phyloP scores from a whole-genome alignment of 306 rosid genomes.

The Medicago arabica region DNA sequence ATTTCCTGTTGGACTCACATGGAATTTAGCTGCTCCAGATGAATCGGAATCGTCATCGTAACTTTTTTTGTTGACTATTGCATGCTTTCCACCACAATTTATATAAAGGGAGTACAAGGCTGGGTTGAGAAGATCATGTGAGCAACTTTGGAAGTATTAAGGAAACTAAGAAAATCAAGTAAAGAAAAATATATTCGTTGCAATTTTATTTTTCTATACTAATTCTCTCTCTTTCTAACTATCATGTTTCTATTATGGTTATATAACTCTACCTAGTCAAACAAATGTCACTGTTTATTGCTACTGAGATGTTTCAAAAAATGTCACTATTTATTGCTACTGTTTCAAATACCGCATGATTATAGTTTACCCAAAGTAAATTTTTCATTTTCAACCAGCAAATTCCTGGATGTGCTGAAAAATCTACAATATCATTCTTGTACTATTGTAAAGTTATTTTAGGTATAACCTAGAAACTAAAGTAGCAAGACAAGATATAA shows the following conservation, averaged over 20 bases:
- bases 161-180: neutral
- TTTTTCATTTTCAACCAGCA: neutral
- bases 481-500: too few relatives aligned
- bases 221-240: too few relatives aligned
- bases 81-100: constrained; percentile 45
- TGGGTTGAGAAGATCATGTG: constrained; percentile 7
- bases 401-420: neutral
- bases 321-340: too few relatives aligned
- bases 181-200: neutral
- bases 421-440: neutral
- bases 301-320: too few relatives aligned
- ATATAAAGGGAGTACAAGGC: constrained; percentile 31
- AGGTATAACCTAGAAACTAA: constrained; percentile 14
- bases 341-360: too few relatives aligned
- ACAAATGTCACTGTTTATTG: too few relatives aligned
- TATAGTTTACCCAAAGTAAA: too few relatives aligned
- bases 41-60: constrained; percentile 38
- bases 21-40: constrained; percentile 7
- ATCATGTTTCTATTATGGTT: too few relatives aligned
- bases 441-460: neutral
- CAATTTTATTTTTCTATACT: too few relatives aligned
- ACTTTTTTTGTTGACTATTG: neutral
- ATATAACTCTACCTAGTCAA: too few relatives aligned
- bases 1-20: neutral
- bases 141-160: neutral